phyloP scores from a whole-genome alignment of 1,139 yeast species.

The Taphrina flavorubra region DNA sequence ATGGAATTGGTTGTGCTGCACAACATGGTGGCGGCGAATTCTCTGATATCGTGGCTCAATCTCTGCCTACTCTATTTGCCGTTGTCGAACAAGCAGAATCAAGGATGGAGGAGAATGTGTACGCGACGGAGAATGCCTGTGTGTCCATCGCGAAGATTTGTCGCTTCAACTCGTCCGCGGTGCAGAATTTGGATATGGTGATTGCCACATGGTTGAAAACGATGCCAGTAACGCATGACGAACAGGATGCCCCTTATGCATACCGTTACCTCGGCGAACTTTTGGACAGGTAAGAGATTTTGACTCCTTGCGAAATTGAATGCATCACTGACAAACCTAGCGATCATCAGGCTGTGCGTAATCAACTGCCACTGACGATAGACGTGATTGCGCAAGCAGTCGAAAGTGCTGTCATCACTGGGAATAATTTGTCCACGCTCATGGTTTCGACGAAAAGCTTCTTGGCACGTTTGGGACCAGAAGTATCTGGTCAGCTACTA shows the following conservation, averaged over 20 bases:
- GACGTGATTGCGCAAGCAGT: constrained; percentile 81
- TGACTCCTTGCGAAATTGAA: not conserved
- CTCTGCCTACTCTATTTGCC: constrained; percentile 74
- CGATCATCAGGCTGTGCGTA: constrained; percentile 63
- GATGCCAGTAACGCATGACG: constrained; percentile 82
- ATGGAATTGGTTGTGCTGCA: constrained; percentile 84
- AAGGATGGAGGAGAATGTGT: constrained; percentile 77
- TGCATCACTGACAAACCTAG: constrained; percentile 7
- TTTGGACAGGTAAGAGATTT: constrained; percentile 57
- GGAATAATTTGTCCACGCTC: constrained; percentile 9
- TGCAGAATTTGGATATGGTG: constrained; percentile 64
- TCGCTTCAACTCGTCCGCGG: constrained; percentile 52
- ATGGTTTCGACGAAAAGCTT: constrained; percentile 18
- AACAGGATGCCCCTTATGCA: constrained; percentile 87
- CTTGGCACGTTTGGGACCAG: constrained; percentile 27
- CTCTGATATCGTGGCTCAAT: constrained; percentile 67
- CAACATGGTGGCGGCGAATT: constrained; percentile 73
- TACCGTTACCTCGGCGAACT: constrained; percentile 77
- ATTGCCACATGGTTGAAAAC: constrained; percentile 78
- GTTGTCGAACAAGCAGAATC: constrained; percentile 84
- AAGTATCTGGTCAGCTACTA: constrained; percentile 12
- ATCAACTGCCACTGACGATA: constrained; percentile 68
- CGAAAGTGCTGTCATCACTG: constrained; percentile 64
- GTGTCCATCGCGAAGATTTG: constrained; percentile 81
- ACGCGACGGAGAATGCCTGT: constrained; percentile 85